Evolutionary conservation across 1,139 yeast species (phyloP), one percentile per base, ranked within the genome.

Genomic region (Saccharomyces hybrid): DNA sequence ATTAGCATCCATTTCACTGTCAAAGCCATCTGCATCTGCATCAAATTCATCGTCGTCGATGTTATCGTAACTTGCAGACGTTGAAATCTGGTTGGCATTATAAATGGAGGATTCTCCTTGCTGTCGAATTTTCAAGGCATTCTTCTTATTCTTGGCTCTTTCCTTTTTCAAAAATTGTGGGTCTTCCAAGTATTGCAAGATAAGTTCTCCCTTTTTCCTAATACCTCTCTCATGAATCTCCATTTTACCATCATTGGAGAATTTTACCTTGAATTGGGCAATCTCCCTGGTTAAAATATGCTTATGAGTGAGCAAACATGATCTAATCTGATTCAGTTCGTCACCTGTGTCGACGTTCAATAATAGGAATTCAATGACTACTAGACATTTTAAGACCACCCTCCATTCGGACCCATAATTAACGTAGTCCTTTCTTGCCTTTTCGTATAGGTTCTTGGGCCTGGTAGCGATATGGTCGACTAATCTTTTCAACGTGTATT

Each of bases 381-480:
- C 63, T 32, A 71, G 54, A 57, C 74, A 70, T 56, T 72, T 72
- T 53, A 68, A 58, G 5, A 72, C 69, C 7, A 71, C 73, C 42
- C 74, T 60, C 73, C 74, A 72, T 55, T 71, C 75, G 11, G 63
- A 56, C 6, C 75, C 75, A 49, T 68, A 67, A 55, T 72, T 72
- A 27, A 72, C 70, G 52, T 70, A 72, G 48, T 71, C 72, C 53
- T 71, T 70, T 51, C 72, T 60, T 4, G 74, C 74, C 60, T 64
- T 67, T 53, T 68, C 68, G 56, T 71, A 72, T n/a, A 70, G 52
- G 49, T 65, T 65, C 52, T 65, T 69, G 8, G 72, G 71, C 56
- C 66, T 62, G 14, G 61, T 58, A 4, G 71, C 71, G 53, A 69
- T 64, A 49, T 69, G 72, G 57, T 69, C 72, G 25, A 68, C 64